A percentile compares a stretch with the other conserved stretches of the same genome.
Evolutionary conservation across 2,329 filamentous ascomycete species (phyloP).

Genomic region (Lojkania enalia): DNA sequence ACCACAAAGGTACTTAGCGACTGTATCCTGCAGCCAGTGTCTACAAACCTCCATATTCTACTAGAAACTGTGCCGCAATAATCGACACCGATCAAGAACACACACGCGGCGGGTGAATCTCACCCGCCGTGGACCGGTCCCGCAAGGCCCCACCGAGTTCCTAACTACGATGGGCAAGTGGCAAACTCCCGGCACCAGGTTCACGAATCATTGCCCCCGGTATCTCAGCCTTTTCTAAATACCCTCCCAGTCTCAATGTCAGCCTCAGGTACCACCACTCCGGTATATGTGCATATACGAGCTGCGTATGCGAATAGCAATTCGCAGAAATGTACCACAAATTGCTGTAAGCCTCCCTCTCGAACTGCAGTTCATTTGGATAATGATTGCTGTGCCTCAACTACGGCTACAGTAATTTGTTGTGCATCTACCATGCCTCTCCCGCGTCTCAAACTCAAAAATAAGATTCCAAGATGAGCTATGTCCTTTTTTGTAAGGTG

Average conservation of each 20-base stretch:
- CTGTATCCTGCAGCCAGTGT: too few species aligned
- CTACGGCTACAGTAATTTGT: background rate
- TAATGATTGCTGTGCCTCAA: background rate
- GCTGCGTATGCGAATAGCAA: background rate
- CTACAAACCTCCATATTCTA: too few species aligned
- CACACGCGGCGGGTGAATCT: too few species aligned
- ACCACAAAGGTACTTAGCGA: too few species aligned
- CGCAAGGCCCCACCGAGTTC: too few species aligned
- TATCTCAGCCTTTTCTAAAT: background rate
- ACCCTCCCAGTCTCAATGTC: background rate
- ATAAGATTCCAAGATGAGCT: background rate
- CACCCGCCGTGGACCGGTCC: too few species aligned
- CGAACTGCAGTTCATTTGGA: conserved; percentile 5
- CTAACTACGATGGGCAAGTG: too few species aligned
- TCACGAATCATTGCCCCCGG: background rate
- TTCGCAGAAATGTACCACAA: background rate
- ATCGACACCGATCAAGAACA: too few species aligned
- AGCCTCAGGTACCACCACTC: background rate
- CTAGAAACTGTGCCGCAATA: too few species aligned
- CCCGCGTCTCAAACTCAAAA: background rate
- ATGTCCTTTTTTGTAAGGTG: background rate
- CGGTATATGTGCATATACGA: background rate
- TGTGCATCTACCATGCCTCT: background rate
- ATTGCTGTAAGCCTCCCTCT: conserved; percentile 1
- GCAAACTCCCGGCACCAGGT: background rate